Base-by-base conservation (phyloP, 495 filamentous ascomycete genomes). In the Thermothielavioides terrestris region DNA sequence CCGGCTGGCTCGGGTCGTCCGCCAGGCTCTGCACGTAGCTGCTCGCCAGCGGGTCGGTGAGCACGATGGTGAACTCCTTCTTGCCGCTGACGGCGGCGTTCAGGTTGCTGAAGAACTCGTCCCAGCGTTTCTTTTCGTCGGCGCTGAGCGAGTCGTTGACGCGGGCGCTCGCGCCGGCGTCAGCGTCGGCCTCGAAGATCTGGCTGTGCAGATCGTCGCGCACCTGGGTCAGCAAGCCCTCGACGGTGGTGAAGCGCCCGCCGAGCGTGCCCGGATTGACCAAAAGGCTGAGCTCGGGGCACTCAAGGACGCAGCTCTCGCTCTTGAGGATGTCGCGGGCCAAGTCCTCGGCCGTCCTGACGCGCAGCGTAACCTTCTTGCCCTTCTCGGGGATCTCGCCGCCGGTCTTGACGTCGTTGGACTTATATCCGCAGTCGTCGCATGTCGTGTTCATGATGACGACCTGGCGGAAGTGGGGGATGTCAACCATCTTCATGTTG, bases 381-480 rank as follows among this genome's bases (percentile, higher is more conserved):
- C 92, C 92, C 64, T 86, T 85, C 41, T 84, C 84, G 6, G 94
- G 92, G 18, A 99, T 80, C 56, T 81, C 88, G 49, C 92, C 94
- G 53, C 94, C 94, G 1, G 94, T 95, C 73, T 96, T 96, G 45
- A 97, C 85, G 62, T 99, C 92, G 66, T 89, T 94, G 53, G 80
- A 88, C 44, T 86, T 83, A 68, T 96, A 96, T n/a, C 88, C 90
- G 63, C 92, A 98, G 67, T 84, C 72, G 23, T 86, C 80, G 61
- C 92, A 98, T 44, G 81, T 79, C 10, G 89, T 95, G 57, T 81
- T 85, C 81, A 90, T 95, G 54, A 97, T 71, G 38, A 94, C 78
- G 17, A 97, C 92, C 55, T 96, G 82, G 66, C 95, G 94, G 75
- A 99, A 99, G 66, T 94, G 81, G 0, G 92, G 92, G 46, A 99